Conservation (phyloP, 495 filamentous ascomycete species). For the Penicillium paradoxum region DNA sequence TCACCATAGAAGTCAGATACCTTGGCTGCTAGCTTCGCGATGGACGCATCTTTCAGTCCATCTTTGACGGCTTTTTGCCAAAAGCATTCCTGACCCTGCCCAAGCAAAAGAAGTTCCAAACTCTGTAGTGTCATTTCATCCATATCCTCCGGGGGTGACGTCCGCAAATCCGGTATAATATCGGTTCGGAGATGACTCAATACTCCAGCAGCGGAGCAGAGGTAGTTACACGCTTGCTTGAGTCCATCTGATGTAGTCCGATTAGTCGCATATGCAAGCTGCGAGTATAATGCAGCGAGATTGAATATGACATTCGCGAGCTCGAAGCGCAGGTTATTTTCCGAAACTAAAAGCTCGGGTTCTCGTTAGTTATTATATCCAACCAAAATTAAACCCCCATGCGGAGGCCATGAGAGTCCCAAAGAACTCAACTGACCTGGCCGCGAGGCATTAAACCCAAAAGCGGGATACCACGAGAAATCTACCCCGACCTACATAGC, state of each 20-base stretch:
- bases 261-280: conserved; percentile 78
- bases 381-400: not conserved
- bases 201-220: conserved; percentile 83
- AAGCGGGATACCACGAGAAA: conserved; percentile 90
- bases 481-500: conserved; percentile 75
- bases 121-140: conserved; percentile 81
- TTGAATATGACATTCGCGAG: conserved; percentile 92
- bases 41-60: conserved; percentile 81
- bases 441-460: conserved; percentile 81
- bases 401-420: not conserved
- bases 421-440: conserved; percentile 46
- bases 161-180: conserved; percentile 79
- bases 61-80: conserved; percentile 98
- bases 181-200: conserved; percentile 71
- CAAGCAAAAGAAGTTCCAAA: conserved; percentile 76
- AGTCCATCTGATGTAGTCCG: conserved; percentile 78
- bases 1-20: conserved; percentile 88
- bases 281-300: conserved; percentile 86
- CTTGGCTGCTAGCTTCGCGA: conserved; percentile 84
- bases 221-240: conserved; percentile 85
- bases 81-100: conserved; percentile 94
- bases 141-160: conserved; percentile 91
- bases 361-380: not conserved
- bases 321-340: conserved; percentile 93
- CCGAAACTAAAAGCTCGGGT: conserved; percentile 48